These are phyloP conservation scores for Manihot esculenta DNA, from an alignment of 441 rosid species.

Conservation along the genomic window DNA sequence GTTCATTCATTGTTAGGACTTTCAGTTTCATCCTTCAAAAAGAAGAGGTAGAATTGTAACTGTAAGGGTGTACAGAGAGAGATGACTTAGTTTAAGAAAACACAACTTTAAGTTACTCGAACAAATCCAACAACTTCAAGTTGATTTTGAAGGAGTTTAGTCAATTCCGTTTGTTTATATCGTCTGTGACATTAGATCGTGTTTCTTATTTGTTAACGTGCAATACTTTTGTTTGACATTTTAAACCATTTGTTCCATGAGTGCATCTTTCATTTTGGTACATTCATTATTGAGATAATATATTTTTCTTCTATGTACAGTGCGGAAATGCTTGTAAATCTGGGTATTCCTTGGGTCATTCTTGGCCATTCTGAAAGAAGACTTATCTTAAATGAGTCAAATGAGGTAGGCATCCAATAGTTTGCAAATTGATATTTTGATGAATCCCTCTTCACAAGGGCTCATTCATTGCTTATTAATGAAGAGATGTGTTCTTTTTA, in stretches of 20 bases:
- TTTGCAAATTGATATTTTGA: neutral
- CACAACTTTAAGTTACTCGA: neutral
- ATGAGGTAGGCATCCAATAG: constrained; percentile 35
- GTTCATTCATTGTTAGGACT: neutral
- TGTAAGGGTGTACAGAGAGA: neutral
- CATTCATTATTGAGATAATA: neutral
- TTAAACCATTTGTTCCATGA: neutral
- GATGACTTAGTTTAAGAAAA: neutral
- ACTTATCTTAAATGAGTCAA: constrained; percentile 47
- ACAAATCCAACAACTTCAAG: neutral
- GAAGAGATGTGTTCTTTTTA: constrained; percentile 24
- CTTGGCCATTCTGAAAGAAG: constrained; percentile 77
- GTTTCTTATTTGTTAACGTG: neutral
- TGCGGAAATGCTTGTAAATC: constrained; percentile 67
- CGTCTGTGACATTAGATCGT: neutral
- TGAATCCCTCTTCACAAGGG: too few relatives aligned
- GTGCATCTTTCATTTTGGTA: neutral
- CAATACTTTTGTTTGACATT: neutral
- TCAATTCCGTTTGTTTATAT: neutral
- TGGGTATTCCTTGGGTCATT: constrained; percentile 67
- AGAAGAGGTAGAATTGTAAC: neutral
- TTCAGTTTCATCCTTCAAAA: neutral
- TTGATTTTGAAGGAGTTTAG: neutral
- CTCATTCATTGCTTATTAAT: neutral
- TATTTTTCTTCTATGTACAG: constrained; percentile 26